Percentiles rank a stretch among this genome's conserved stretches.
phyloP scores from a whole-genome alignment of 2,329 filamentous ascomycete species.

The Colletotrichum echinochloae region DNA sequence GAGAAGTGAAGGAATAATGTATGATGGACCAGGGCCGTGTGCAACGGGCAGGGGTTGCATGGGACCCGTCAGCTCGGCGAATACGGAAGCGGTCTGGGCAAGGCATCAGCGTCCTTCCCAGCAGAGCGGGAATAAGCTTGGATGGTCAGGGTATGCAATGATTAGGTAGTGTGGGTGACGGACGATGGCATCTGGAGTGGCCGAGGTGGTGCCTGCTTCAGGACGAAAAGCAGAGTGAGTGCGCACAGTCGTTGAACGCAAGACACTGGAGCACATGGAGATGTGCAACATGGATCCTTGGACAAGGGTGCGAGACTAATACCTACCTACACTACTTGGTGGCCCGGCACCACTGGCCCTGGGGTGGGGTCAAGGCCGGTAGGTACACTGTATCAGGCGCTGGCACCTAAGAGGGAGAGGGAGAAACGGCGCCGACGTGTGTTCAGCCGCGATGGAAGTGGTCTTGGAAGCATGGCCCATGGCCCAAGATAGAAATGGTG shows the following conservation, averaged over 20 bases:
- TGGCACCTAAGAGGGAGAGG: slow-evolving; percentile 10
- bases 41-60: slow-evolving; percentile 36
- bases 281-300: slow-evolving; percentile 37
- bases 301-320: slow-evolving; percentile 21
- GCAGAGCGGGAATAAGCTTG: slow-evolving; percentile 38
- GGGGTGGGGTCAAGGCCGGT: background rate
- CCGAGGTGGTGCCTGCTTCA: slow-evolving; percentile 41
- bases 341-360: slow-evolving; percentile 28
- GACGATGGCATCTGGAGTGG: slow-evolving; percentile 35
- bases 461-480: slow-evolving; percentile 39
- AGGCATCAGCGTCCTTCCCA: slow-evolving; percentile 38
- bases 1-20: slow-evolving; percentile 34
- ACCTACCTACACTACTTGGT: no score
- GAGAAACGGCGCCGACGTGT: slow-evolving; percentile 36
- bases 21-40: slow-evolving; percentile 36
- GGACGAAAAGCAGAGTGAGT: slow-evolving; percentile 39
- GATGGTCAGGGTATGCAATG: slow-evolving; percentile 36
- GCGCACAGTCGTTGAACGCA: slow-evolving; percentile 36
- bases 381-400: slow-evolving; percentile 14
- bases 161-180: slow-evolving; percentile 33
- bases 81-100: slow-evolving; percentile 41
- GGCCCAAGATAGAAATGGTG: slow-evolving; percentile 35
- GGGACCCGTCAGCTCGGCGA: slow-evolving; percentile 39
- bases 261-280: slow-evolving; percentile 39
- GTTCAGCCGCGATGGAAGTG: slow-evolving; percentile 37